Conservation (phyloP, 2,329 filamentous ascomycete species). For the Alternaria arborescens region DNA sequence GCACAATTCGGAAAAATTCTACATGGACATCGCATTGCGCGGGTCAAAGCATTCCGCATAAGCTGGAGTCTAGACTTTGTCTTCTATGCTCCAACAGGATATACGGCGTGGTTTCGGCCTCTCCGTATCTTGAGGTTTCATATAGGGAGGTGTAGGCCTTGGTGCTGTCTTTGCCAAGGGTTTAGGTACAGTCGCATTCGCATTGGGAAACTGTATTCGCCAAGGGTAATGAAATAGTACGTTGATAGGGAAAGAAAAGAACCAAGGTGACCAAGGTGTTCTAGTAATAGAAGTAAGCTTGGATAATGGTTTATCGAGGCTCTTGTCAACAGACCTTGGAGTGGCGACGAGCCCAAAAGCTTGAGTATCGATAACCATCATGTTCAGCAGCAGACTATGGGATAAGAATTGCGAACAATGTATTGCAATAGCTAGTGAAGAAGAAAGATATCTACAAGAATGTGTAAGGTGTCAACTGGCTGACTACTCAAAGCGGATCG, state of each 20-base stretch:
- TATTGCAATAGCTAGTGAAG: background rate
- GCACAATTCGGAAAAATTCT: background rate
- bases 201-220: constrained; percentile 52
- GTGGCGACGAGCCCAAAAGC: background rate
- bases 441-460: constrained; percentile 28
- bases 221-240: constrained; percentile 12
- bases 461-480: background rate
- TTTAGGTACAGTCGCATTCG: constrained; percentile 68
- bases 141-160: constrained; percentile 65
- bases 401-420: background rate
- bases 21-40: background rate
- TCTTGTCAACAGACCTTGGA: background rate
- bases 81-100: background rate
- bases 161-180: constrained; percentile 77
- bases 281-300: constrained; percentile 9
- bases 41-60: background rate
- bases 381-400: background rate
- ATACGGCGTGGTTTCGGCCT: background rate
- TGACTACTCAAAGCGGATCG: background rate
- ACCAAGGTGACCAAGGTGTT: too few relatives aligned
- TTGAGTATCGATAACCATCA: background rate
- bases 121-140: background rate
- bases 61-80: background rate
- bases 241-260: background rate
- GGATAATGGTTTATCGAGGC: too few relatives aligned